Conservation (phyloP, 176 grass and related monocot species). For the Miscanthus lutarioriparius region DNA sequence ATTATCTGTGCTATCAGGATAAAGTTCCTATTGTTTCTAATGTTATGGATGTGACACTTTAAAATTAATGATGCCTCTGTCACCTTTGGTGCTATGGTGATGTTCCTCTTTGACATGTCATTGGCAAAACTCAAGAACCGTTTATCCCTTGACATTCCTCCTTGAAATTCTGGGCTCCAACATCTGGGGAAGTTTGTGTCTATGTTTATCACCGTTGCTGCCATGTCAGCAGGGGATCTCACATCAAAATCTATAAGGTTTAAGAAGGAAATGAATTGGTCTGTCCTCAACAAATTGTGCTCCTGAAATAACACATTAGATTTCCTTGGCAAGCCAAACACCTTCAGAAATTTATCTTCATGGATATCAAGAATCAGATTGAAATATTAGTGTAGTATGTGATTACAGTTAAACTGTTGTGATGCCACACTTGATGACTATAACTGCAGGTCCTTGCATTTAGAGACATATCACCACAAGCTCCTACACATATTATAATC, state of each 20-base stretch:
- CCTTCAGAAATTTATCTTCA: neutral
- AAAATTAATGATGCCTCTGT: neutral
- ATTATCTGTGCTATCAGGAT: neutral
- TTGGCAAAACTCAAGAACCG: neutral
- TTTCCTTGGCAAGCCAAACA: neutral
- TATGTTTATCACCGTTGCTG: neutral
- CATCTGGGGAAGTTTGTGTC: neutral
- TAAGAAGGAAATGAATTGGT: neutral
- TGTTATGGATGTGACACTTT: neutral
- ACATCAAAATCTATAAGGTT: neutral
- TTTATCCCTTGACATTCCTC: neutral
- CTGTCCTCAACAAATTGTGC: neutral
- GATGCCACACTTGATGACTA: neutral
- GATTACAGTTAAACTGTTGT: neutral
- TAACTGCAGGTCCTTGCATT: constrained; percentile 65
- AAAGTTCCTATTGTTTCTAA: neutral
- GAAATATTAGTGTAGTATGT: neutral
- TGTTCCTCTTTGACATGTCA: neutral
- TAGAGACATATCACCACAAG: constrained; percentile 79
- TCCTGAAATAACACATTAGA: neutral
- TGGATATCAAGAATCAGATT: neutral
- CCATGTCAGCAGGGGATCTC: neutral
- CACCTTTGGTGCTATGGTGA: neutral
- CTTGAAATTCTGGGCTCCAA: neutral
- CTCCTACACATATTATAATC: constrained; percentile 68